Evolutionary conservation across 257 asterid species (phyloP).

Genomic region (Przewalskia tangutica): DNA sequence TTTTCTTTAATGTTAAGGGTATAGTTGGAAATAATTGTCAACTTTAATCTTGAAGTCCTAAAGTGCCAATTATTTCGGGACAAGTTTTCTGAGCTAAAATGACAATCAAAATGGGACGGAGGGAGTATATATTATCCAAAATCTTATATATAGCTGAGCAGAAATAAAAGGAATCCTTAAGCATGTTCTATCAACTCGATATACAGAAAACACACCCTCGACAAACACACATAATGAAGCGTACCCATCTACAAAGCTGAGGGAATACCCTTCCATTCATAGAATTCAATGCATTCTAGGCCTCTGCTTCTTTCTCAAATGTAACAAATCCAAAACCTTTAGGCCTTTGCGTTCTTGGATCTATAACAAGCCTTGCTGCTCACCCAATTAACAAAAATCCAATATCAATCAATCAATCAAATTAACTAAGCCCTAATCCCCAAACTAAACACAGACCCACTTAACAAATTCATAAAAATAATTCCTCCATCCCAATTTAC

Average conservation of each 20-base stretch:
- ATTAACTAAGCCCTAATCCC: neutral
- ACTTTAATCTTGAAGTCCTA: too few species aligned
- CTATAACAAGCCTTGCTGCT: conserved; percentile 58
- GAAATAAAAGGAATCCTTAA: neutral
- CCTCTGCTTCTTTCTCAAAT: conserved; percentile 49
- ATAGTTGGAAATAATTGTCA: too few species aligned
- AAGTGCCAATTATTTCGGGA: too few species aligned
- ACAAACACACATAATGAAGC: neutral
- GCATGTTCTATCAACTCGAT: neutral
- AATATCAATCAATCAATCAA: neutral
- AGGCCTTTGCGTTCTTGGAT: conserved; percentile 48
- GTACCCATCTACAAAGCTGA: neutral
- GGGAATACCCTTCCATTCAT: conserved; percentile 52
- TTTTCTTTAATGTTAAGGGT: too few species aligned
- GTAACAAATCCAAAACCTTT: conserved; percentile 72
- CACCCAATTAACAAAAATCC: neutral
- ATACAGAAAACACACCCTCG: neutral
- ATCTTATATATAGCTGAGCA: neutral
- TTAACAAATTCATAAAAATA: too few species aligned
- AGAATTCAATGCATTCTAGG: conserved; percentile 48
- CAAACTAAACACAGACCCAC: neutral
- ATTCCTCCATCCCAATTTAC: conserved; percentile 13
- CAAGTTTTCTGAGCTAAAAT: too few species aligned
- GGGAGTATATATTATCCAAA: neutral
- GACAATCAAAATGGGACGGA: too few species aligned